A percentile compares a stretch with the other conserved stretches of the same genome.
phyloP scores from a whole-genome alignment of 2,329 filamentous ascomycete genomes.

The Aspergillus hortae region DNA sequence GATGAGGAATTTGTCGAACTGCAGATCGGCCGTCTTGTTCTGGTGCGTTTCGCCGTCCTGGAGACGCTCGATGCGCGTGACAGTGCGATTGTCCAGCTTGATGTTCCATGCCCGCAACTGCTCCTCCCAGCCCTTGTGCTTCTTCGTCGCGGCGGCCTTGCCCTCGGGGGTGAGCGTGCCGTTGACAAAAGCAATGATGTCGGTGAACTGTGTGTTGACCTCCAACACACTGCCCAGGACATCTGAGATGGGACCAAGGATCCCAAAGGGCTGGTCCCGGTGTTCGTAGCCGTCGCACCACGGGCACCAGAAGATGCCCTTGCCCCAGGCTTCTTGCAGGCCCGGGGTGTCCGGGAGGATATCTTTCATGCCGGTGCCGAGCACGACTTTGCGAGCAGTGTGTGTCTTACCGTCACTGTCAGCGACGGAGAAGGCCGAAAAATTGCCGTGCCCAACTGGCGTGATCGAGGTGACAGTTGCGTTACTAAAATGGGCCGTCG shows the following conservation, averaged over 20 bases:
- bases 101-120: conserved; percentile 52
- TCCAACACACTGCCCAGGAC: conserved; percentile 49
- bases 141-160: conserved; percentile 37
- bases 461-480: conserved; percentile 46
- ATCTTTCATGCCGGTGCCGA: conserved; percentile 57
- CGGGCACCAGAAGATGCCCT: conserved; percentile 61
- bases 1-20: conserved; percentile 56
- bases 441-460: conserved; percentile 12
- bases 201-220: conserved; percentile 52
- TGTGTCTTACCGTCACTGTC: conserved; percentile 33
- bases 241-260: conserved; percentile 47
- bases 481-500: conserved; percentile 50
- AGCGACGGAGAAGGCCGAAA: conserved; percentile 48
- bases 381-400: conserved; percentile 53
- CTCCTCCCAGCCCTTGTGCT: conserved; percentile 45
- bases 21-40: conserved; percentile 25
- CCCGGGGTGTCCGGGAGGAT: conserved; percentile 55
- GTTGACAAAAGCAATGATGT: conserved; percentile 58
- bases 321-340: conserved; percentile 53
- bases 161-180: conserved; percentile 51
- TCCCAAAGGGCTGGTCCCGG: conserved; percentile 55
- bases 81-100: conserved; percentile 55
- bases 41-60: conserved; percentile 27
- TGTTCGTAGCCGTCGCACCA: conserved; percentile 65
- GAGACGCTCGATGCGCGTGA: conserved; percentile 48